Percentiles rank a stretch among this genome's conserved stretches.
Conservation (phyloP, 2,329 filamentous ascomycete species). For the Stromatinia cepivora region DNA sequence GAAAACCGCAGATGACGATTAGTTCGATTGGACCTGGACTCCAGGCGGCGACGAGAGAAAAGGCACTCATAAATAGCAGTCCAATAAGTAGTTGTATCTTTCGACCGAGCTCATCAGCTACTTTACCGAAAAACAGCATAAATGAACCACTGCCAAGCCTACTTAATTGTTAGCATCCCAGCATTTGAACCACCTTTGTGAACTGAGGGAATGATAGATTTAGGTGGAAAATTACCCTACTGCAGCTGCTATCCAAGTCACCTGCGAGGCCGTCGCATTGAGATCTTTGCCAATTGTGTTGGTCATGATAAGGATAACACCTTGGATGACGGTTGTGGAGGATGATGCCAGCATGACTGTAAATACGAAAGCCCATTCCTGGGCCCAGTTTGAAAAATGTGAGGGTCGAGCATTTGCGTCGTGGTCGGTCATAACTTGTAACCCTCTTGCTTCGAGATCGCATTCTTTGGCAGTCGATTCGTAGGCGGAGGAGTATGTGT, state of each 20-base stretch:
- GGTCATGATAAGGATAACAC: slow-evolving; percentile 61
- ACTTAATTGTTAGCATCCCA: slow-evolving; percentile 19
- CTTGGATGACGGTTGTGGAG: slow-evolving; percentile 59
- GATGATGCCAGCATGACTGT: slow-evolving; percentile 65
- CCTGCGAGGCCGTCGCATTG: slow-evolving; percentile 62
- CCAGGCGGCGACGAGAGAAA: slow-evolving; percentile 60
- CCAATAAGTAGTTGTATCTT: slow-evolving; percentile 60
- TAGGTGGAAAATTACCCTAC: slow-evolving; percentile 47
- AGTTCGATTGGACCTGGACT: slow-evolving; percentile 57
- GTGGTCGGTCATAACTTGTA: slow-evolving; percentile 25
- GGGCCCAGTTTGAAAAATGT: slow-evolving; percentile 31
- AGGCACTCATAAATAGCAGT: slow-evolving; percentile 58
- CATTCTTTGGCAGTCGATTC: slow-evolving; percentile 1
- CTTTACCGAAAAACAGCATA: slow-evolving; percentile 64
- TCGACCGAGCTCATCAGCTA: slow-evolving; percentile 67
- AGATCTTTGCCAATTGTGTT: slow-evolving; percentile 60
- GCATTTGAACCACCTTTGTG: not conserved
- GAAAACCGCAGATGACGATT: slow-evolving; percentile 62
- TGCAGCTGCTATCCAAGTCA: slow-evolving; percentile 68
- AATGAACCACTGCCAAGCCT: slow-evolving; percentile 63
- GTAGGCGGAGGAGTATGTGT: not conserved
- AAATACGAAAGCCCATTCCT: slow-evolving; percentile 36
- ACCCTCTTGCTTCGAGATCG: not conserved
- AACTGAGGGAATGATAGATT: not conserved
- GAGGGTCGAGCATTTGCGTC: slow-evolving; percentile 32